Evolutionary conservation across 441 rosid genomes (phyloP), one percentile per base, ranked within the genome.

Genomic region (Omphalea diandra): DNA sequence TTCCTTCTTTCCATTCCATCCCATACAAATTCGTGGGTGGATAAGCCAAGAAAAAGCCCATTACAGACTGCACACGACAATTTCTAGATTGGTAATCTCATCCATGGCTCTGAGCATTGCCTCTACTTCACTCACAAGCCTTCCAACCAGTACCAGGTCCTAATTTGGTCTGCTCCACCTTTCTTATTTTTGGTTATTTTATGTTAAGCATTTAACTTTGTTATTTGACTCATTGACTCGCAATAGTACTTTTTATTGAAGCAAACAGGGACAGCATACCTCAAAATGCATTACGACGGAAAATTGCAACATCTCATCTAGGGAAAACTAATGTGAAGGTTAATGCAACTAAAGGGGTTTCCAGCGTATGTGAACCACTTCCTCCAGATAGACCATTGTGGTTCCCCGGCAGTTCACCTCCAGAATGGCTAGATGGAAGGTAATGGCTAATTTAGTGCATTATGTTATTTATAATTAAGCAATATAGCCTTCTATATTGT

Each of bases 351-450:
- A 93, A 91, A 84, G 96, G 88, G 54, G 93, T 86, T 5, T 91
- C 98, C 9, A 88, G 91, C 74, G 85, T 88, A 11, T 93, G 98
- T 63, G 87, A 84, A 64, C 97, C 98, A 26, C 96, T 93, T 70
- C 93, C 98, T 77, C 98, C 98, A 0, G 96, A 93, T 75, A 82
- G 98, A 63, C 98, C 98, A 10, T 9, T 91, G 67, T 93, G 98
- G 98, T 93, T 93, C 76, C 98, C 98, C 4, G 97, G 97, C 7
- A 93, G 84, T 72, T 62, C 87, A 43, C 94, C 98, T 26, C 98
- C 97, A 4, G 78, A 80, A 41, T 93, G 97, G 98, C 97, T 93
- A 26, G 94, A 93, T 72, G 98, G 98, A 79, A 93, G 98, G 98
- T 87, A 69, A 3, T n/a, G n/a, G n/a, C n/a, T n/a, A n/a, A n/a